Percentiles rank a stretch among this genome's conserved stretches.
Conservation (phyloP, 2,329 filamentous ascomycete genomes). For the Pseudonectria buxi region DNA sequence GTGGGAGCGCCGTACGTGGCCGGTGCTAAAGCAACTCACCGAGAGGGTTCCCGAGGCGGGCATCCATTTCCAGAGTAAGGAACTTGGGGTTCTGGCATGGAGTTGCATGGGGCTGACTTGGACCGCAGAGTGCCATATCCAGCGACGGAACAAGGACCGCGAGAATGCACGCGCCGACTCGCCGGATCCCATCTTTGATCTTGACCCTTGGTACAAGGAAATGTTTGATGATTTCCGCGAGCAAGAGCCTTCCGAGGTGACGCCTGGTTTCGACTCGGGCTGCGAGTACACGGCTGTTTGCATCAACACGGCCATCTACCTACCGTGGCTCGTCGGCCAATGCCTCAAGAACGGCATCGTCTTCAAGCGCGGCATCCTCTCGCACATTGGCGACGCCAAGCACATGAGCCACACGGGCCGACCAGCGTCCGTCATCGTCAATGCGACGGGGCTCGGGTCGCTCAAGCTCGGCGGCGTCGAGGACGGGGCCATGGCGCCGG, state of each 20-base stretch:
- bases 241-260: slow-evolving; percentile 52
- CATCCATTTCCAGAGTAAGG: slow-evolving; percentile 66
- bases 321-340: slow-evolving; percentile 77
- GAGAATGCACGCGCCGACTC: slow-evolving; percentile 22
- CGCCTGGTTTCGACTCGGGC: slow-evolving; percentile 60
- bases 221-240: slow-evolving; percentile 64
- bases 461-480: slow-evolving; percentile 72
- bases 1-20: slow-evolving; percentile 61
- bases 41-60: slow-evolving; percentile 68
- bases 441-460: slow-evolving; percentile 76
- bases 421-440: slow-evolving; percentile 65
- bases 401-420: slow-evolving; percentile 44
- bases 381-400: slow-evolving; percentile 66
- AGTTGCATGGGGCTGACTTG: neutral
- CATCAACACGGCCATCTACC: slow-evolving; percentile 84
- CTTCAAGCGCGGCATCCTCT: slow-evolving; percentile 55
- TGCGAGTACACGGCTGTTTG: slow-evolving; percentile 78
- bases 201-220: slow-evolving; percentile 68
- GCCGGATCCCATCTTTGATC: slow-evolving; percentile 57
- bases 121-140: slow-evolving; percentile 39
- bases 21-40: slow-evolving; percentile 52
- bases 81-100: neutral
- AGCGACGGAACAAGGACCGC: slow-evolving; percentile 57
- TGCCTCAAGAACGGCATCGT: slow-evolving; percentile 67
- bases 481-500: slow-evolving; percentile 67